These are phyloP conservation scores for Lizonia empirigonia DNA, from an alignment of 2,329 filamentous ascomycete genomes.

Conservation along the genomic window DNA sequence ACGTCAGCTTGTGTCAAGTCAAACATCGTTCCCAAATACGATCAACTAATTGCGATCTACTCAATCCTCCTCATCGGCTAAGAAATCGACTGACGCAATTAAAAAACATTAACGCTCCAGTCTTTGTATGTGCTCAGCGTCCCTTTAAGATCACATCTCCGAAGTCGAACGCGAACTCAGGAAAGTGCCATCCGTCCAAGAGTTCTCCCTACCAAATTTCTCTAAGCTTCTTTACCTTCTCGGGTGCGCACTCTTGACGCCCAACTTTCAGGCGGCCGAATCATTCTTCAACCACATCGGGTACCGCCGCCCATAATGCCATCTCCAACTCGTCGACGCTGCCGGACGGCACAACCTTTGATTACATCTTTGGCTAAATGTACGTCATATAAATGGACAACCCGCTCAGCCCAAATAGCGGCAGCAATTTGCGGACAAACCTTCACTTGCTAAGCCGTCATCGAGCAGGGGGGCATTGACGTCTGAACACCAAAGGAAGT, in stretches of 20 bases:
- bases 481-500: conserved; percentile 55
- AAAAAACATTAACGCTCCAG: no score
- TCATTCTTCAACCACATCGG: conserved; percentile 8
- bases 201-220: not conserved
- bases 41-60: no score
- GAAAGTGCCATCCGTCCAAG: conserved; percentile 31
- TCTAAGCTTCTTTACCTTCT: conserved; percentile 8
- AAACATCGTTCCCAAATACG: no score
- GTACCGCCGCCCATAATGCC: not conserved
- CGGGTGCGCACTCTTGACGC: conserved; percentile 7
- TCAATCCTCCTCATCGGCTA: no score
- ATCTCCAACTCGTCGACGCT: conserved; percentile 9
- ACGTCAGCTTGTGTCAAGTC: no score
- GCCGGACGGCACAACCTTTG: conserved; percentile 43
- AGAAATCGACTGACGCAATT: no score
- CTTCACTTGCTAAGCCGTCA: conserved; percentile 53
- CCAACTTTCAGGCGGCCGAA: conserved; percentile 3
- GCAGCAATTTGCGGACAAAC: conserved; percentile 53
- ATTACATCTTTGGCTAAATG: conserved; percentile 26
- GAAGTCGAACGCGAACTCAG: not conserved
- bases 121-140: no score
- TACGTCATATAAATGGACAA: conserved; percentile 40
- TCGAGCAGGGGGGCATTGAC: conserved; percentile 46
- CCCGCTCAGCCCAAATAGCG: conserved; percentile 43
- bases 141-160: no score